These are phyloP conservation scores for Mycena epipterygia DNA, from an alignment of 768 basidiomycete genomes.

Conservation along the genomic window DNA sequence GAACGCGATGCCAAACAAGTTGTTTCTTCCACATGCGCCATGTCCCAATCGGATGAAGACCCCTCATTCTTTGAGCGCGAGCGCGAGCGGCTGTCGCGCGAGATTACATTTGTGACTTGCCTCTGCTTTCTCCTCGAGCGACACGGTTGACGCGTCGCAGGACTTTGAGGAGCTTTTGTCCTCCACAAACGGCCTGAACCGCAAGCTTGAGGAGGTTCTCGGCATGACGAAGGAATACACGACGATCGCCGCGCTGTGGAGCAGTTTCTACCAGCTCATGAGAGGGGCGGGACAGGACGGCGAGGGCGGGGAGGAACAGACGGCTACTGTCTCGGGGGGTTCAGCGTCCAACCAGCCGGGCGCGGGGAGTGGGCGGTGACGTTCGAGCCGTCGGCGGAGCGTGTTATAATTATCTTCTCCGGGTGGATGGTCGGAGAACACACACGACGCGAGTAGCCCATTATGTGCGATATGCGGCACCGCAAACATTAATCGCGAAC, in stretches of 20 bases:
- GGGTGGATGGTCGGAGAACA: too few relatives aligned
- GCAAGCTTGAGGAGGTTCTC: slow-evolving; percentile 92
- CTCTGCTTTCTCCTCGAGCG: not conserved
- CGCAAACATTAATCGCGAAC: too few relatives aligned
- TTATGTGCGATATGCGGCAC: too few relatives aligned
- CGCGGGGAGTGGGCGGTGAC: not conserved
- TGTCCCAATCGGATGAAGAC: slow-evolving; percentile 59
- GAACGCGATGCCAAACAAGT: not conserved
- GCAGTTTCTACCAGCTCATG: slow-evolving; percentile 85
- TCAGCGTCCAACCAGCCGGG: not conserved
- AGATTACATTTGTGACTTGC: slow-evolving; percentile 76
- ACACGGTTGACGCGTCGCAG: slow-evolving; percentile 52
- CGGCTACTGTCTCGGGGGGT: slow-evolving; percentile 39
- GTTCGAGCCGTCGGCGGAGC: not conserved
- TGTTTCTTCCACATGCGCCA: not conserved
- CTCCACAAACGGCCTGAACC: slow-evolving; percentile 87
- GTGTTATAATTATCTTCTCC: too few relatives aligned
- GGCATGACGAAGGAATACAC: slow-evolving; percentile 95
- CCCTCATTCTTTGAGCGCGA: slow-evolving; percentile 83
- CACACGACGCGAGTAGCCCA: too few relatives aligned
- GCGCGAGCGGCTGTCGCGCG: slow-evolving; percentile 78
- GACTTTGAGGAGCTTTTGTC: slow-evolving; percentile 91
- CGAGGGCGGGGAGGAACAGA: slow-evolving; percentile 49
- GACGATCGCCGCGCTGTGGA: slow-evolving; percentile 89
- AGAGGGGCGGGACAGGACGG: slow-evolving; percentile 58